A percentile compares a stretch with the other conserved stretches of the same genome.
phyloP scores from a whole-genome alignment of 169 alveolate genomes.

The Eimeria maxima region DNA sequence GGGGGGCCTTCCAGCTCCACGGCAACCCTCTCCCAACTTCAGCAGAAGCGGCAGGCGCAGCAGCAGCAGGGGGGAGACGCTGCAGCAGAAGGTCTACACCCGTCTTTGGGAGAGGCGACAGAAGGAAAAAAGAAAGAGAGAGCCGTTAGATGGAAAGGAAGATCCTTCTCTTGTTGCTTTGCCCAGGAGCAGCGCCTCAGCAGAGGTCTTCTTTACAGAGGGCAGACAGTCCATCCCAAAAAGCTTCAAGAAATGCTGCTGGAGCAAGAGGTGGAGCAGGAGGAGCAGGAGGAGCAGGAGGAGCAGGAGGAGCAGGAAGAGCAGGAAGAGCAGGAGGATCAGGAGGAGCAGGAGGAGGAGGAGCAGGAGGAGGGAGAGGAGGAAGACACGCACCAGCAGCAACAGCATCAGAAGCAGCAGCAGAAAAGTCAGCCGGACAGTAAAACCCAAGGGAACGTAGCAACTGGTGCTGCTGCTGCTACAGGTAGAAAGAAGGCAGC shows the following conservation, averaged over 20 bases:
- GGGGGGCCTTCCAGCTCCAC: no score
- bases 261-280: background rate
- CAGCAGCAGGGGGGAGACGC: background rate
- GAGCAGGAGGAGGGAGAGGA: constrained; percentile 10
- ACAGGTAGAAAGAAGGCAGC: background rate
- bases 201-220: background rate
- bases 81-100: background rate
- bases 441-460: background rate
- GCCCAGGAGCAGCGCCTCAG: background rate
- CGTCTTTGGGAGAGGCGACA: background rate
- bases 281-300: background rate
- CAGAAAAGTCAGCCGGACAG: background rate
- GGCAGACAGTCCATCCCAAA: constrained; percentile 40
- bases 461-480: background rate
- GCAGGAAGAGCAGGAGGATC: background rate
- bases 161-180: constrained; percentile 38
- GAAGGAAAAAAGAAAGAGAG: background rate
- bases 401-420: constrained; percentile 15
- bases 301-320: constrained; percentile 15
- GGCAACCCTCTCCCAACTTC: no score
- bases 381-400: background rate
- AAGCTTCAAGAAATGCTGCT: constrained; percentile 55
- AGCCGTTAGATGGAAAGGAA: constrained; percentile 4
- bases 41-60: constrained; percentile 30
- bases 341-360: background rate